These are phyloP conservation scores for Isabelozyma heimii DNA, from an alignment of 805 yeast species.

Conservation along the genomic window DNA sequence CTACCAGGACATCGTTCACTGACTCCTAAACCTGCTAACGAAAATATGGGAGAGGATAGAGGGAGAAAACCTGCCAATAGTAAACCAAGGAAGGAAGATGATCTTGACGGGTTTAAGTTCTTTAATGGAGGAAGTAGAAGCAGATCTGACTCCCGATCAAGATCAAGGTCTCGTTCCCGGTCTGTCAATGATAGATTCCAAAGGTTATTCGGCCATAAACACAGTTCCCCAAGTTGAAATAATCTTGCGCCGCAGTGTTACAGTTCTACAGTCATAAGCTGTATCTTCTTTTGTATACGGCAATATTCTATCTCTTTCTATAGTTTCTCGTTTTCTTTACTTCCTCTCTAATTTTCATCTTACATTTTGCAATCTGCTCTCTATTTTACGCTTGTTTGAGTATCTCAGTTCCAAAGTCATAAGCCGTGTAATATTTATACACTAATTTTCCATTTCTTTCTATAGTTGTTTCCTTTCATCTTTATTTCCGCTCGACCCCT, in stretches of 20 bases:
- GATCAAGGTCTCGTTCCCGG: slow-evolving; percentile 12
- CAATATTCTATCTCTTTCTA: neutral
- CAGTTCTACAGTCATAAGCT: neutral
- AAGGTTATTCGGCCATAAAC: slow-evolving; percentile 6
- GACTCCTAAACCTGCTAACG: neutral
- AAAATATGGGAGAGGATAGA: slow-evolving; percentile 11
- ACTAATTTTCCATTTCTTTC: too few species aligned
- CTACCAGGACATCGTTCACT: neutral
- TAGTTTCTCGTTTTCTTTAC: neutral
- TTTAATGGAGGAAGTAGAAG: slow-evolving; percentile 1
- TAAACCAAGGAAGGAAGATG: neutral
- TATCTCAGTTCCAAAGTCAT: too few species aligned
- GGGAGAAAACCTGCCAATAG: slow-evolving; percentile 9
- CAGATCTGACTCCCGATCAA: slow-evolving; percentile 17
- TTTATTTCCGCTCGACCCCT: too few species aligned
- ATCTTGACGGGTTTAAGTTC: slow-evolving; percentile 1
- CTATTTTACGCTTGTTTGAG: too few species aligned
- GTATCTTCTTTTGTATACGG: neutral
- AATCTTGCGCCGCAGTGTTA: too few species aligned
- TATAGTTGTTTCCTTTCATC: too few species aligned
- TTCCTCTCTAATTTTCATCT: neutral
- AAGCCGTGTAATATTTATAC: too few species aligned
- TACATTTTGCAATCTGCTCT: too few species aligned
- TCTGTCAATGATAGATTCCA: slow-evolving; percentile 1
- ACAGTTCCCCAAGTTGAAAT: neutral